phyloP scores from a whole-genome alignment of 768 basidiomycete genomes.

The Gloeostereum incarnatum region DNA sequence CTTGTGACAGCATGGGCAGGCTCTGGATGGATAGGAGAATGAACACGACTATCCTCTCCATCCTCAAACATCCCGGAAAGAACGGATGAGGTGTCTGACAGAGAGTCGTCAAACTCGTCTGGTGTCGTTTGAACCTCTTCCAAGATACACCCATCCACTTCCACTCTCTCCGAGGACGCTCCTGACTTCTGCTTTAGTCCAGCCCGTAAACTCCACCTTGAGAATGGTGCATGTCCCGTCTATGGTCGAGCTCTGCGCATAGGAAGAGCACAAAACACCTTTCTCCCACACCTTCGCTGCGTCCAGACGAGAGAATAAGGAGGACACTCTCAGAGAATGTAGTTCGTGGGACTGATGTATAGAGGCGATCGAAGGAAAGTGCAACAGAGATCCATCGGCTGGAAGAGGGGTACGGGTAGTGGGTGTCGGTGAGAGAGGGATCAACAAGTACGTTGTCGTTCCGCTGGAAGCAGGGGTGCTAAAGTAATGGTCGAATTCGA shows the following conservation, averaged over 20 bases:
- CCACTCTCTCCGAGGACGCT: slow-evolving; percentile 63
- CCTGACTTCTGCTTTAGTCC: slow-evolving; percentile 58
- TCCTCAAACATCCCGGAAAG: slow-evolving; percentile 14
- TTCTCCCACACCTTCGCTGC: slow-evolving; percentile 57
- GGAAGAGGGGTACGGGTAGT: slow-evolving; percentile 54
- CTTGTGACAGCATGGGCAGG: slow-evolving; percentile 1
- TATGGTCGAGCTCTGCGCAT: slow-evolving; percentile 27
- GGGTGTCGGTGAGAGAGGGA: slow-evolving; percentile 73
- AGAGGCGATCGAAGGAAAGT: slow-evolving; percentile 38
- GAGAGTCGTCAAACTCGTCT: slow-evolving; percentile 16
- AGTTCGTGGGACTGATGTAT: slow-evolving; percentile 43
- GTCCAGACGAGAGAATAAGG: slow-evolving; percentile 66
- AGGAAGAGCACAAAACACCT: slow-evolving; percentile 52
- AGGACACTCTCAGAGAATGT: slow-evolving; percentile 57
- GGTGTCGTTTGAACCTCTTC: slow-evolving; percentile 36
- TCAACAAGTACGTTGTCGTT: slow-evolving; percentile 59
- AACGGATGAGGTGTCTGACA: slow-evolving; percentile 22
- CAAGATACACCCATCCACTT: slow-evolving; percentile 66
- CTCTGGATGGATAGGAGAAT: not conserved
- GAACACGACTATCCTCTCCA: slow-evolving; percentile 1
- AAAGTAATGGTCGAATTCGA: slow-evolving; percentile 58
- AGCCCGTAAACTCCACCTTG: slow-evolving; percentile 65
- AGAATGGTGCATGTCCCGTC: slow-evolving; percentile 58
- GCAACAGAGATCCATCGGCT: slow-evolving; percentile 32
- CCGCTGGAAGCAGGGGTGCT: slow-evolving; percentile 19